Evolutionary conservation across 2,329 filamentous ascomycete genomes (phyloP), one percentile per base, ranked within the genome.

Genomic region (Alternaria longipes): DNA sequence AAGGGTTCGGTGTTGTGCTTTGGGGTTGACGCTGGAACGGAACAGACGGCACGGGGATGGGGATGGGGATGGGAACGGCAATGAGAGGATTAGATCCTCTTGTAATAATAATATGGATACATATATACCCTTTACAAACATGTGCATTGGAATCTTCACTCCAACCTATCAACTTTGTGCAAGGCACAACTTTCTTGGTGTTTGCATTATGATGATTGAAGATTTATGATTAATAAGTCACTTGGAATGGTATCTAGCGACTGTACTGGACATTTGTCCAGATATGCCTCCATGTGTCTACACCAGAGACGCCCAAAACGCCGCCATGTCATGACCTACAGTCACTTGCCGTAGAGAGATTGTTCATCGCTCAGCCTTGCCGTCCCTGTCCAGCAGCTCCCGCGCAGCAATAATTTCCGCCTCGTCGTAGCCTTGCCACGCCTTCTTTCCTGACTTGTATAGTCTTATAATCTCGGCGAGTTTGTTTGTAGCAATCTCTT

Each of bases 381-480:
- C 77, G 63, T 87, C 85, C 62, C 84, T 83, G 58, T 87, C 84
- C 38, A 94, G 80, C 60, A 94, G 81, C 67, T 89, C 87, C 69
- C 87, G 85, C 50, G 90, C 91, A 12, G 91, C 91, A 69, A 86
- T 85, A 52, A 96, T 81, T 75, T 96, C 92, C 3, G 86, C 85
- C 71, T 86, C 82, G 59, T 90, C 87, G 77, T 92, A 94, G 8
- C 91, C 92, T 71, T 87, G 84, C 90, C 91, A 93, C 18, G 86
- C 85, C 64, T 83, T 84, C 77, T 92, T 75, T 86, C 59, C 85
- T 82, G 51, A 85, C 83, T 36, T 83, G 80, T 74, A 86, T 84
- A 63, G 85, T 62, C 90, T 85, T 63, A 94, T 87, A 69, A 95
- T 94, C 75, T 94, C 91, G 1, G 86, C 85, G 14, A 96, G 84